These are phyloP conservation scores for Coemansia sp. DNA, from an alignment of 192 early-diverging fungal genomes.

Conservation along the genomic window DNA sequence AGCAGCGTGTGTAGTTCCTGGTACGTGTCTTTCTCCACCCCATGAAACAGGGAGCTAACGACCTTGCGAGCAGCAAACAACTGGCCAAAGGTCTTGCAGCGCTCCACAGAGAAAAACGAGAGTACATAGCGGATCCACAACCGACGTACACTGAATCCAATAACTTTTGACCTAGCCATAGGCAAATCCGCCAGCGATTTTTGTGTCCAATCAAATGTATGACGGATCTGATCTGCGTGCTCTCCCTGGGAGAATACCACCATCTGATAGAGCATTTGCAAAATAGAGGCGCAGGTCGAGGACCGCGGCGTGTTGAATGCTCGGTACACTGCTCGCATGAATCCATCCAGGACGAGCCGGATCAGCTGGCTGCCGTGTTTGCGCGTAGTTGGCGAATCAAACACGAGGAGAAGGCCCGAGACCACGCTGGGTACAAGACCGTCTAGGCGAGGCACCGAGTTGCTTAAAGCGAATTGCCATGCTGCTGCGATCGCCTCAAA, in stretches of 20 bases:
- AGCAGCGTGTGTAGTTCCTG: slow-evolving; percentile 35
- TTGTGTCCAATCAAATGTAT: slow-evolving; percentile 45
- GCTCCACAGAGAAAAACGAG: slow-evolving; percentile 37
- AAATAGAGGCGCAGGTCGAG: slow-evolving; percentile 24
- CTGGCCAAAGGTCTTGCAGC: slow-evolving; percentile 25
- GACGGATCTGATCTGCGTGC: slow-evolving; percentile 31
- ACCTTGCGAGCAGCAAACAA: slow-evolving; percentile 25
- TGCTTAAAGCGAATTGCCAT: slow-evolving; percentile 28
- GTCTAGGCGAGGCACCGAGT: slow-evolving; percentile 27
- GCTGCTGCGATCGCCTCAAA: slow-evolving; percentile 21
- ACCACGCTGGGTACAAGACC: slow-evolving; percentile 21
- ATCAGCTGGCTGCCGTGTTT: slow-evolving; percentile 25
- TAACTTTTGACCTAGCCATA: slow-evolving; percentile 15
- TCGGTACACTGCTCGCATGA: slow-evolving; percentile 28
- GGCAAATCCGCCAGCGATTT: slow-evolving; percentile 20
- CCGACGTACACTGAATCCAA: slow-evolving; percentile 39
- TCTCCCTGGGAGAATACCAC: slow-evolving; percentile 36
- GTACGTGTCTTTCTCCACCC: slow-evolving; percentile 44
- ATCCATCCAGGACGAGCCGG: slow-evolving; percentile 27
- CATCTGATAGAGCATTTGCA: slow-evolving; percentile 38
- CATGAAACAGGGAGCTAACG: slow-evolving; percentile 25
- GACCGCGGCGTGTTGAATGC: slow-evolving; percentile 38
- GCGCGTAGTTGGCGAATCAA: slow-evolving; percentile 22
- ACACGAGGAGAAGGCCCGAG: slow-evolving; percentile 16
- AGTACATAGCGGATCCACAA: slow-evolving; percentile 51